phyloP scores from a whole-genome alignment of 441 rosid species.

The Gossypium laxum region DNA sequence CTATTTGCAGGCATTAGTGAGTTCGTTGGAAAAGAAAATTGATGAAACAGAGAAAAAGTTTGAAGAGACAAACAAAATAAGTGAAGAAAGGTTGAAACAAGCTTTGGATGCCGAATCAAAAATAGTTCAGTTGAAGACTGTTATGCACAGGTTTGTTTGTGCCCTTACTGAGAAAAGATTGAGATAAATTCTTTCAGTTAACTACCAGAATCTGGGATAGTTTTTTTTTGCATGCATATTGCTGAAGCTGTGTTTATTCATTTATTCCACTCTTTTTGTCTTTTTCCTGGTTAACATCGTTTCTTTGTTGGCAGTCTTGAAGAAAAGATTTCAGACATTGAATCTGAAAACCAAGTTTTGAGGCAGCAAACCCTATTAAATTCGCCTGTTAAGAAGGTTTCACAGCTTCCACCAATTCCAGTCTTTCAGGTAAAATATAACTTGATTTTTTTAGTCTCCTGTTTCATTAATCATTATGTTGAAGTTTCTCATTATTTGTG shows the following conservation, averaged over 20 bases:
- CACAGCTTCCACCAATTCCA: constrained; percentile 50
- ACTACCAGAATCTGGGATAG: neutral
- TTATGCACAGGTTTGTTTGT: constrained; percentile 63
- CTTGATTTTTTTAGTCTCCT: neutral
- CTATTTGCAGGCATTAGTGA: constrained; percentile 57
- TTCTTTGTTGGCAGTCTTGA: constrained; percentile 57
- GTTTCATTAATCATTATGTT: neutral
- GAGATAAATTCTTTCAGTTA: neutral
- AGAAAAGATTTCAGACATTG: constrained; percentile 79
- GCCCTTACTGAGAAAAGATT: neutral
- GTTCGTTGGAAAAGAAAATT: constrained; percentile 68
- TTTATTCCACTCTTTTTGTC: neutral
- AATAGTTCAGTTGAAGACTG: constrained; percentile 71
- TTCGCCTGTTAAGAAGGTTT: constrained; percentile 43
- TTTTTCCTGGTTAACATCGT: constrained; percentile 8
- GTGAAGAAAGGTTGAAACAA: constrained; percentile 89
- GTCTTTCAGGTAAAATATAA: constrained; percentile 33
- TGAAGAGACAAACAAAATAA: constrained; percentile 64
- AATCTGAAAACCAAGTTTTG: constrained; percentile 70
- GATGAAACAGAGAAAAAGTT: constrained; percentile 79
- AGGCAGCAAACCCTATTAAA: constrained; percentile 52
- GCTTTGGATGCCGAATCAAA: constrained; percentile 82
- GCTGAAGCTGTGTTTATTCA: neutral
- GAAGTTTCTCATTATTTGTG: neutral
- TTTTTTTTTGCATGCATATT: neutral